Conservation (phyloP, 1,284 basidiomycete species). For the Fomitopsis pinicola region DNA sequence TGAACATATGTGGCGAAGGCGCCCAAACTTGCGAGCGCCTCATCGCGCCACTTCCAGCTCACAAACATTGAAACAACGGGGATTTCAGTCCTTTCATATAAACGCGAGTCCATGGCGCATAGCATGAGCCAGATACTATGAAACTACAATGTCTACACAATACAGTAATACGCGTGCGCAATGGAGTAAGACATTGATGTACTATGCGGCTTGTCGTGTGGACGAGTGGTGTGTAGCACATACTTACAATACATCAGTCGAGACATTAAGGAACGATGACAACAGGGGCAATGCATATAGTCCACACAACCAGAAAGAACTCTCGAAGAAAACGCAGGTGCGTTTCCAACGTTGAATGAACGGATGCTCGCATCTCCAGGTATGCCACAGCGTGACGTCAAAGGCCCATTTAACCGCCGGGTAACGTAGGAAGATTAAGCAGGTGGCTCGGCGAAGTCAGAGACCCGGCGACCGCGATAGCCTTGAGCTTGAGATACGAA, state of each 20-base stretch:
- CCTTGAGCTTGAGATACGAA: not conserved
- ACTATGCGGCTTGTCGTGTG: not conserved
- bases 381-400: not conserved
- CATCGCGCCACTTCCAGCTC: no score
- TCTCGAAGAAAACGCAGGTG: not conserved
- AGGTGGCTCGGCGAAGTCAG: not conserved
- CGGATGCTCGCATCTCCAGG: not conserved
- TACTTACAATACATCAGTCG: not conserved
- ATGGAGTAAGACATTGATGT: not conserved
- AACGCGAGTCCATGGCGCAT: no score
- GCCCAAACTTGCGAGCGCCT: no score
- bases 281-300: not conserved
- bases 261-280: not conserved
- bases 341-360: no score
- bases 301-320: not conserved
- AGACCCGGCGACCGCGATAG: not conserved
- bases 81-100: no score
- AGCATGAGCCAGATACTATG: not conserved
- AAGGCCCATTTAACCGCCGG: no score
- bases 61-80: no score
- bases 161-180: not conserved
- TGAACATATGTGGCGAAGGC: no score
- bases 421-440: not conserved
- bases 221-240: not conserved
- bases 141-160: not conserved